A percentile compares a stretch with the other conserved stretches of the same genome.
phyloP scores from a whole-genome alignment of 805 yeast genomes.

The Danielia oregonensis region DNA sequence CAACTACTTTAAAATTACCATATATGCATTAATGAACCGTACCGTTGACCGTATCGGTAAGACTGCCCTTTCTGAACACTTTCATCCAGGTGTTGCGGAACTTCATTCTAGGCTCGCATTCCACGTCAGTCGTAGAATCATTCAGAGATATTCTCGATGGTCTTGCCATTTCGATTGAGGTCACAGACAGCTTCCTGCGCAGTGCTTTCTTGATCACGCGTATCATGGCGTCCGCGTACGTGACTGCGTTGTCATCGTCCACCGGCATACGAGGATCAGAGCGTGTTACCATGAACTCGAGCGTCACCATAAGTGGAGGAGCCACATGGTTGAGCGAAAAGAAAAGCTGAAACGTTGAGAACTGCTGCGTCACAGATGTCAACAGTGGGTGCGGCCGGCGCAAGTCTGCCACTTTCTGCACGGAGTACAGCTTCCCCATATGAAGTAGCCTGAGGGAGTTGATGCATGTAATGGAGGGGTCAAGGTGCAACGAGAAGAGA shows the following conservation, averaged over 20 bases:
- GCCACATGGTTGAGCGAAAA: constrained; percentile 1
- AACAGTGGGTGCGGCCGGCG: constrained; percentile 5
- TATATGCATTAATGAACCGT: no score
- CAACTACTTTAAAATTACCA: no score
- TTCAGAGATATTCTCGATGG: constrained; percentile 8
- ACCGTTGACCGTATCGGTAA: no score
- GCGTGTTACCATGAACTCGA: constrained; percentile 1
- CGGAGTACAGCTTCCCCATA: constrained; percentile 10
- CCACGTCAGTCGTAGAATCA: constrained; percentile 11
- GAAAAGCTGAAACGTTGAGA: constrained; percentile 14
- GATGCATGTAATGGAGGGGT: constrained; percentile 5
- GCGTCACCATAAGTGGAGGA: constrained; percentile 5
- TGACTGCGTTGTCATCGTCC: constrained; percentile 5
- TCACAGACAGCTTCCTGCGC: constrained; percentile 8
- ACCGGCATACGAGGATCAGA: constrained; percentile 1
- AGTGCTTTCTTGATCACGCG: constrained; percentile 7
- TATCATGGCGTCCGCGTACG: constrained; percentile 16
- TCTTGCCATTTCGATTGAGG: constrained; percentile 1
- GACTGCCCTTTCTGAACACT: constrained; percentile 5
- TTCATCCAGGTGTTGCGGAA: constrained; percentile 6
- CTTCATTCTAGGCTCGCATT: constrained; percentile 5
- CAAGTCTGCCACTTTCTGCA: constrained; percentile 8
- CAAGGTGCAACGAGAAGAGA: constrained; percentile 6
- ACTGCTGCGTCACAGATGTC: constrained; percentile 4
- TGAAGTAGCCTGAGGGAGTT: constrained; percentile 13